Evolutionary conservation across 1,139 yeast genomes (phyloP), one percentile per base, ranked within the genome.

Genomic region (Debaryomyces subglobosus): DNA sequence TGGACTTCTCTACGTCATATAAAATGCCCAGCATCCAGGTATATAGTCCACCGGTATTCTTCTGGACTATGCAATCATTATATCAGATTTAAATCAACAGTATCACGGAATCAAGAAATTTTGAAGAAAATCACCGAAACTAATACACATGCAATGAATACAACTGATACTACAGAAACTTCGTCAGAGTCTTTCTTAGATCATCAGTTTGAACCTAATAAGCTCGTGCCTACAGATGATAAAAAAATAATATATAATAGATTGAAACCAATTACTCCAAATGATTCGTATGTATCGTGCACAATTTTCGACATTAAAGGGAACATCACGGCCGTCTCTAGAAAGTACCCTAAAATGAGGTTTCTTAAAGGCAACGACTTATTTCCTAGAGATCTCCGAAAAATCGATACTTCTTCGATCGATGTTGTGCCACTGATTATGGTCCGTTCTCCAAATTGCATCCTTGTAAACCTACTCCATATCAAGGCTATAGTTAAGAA

Each of bases 361-460:
- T 81, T 95, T 49, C 72, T 95, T 13, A 78, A 83, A 50, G 85
- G 87, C 52, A 90, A 89, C 60, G 88, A 88, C 30, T 68, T 90
- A 36, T 78, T 85, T 43, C 96, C 97, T 0, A 77, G 97, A 55
- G 97, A 90, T 64, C 71, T 90, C 46, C 71, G 97, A 4, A 90
- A 89, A 59, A 86, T 95, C 48, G 99, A 94, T 67, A 86, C 96
- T 6, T 89, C 96, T 0, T 79, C 89, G 24, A 85, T 89, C 52
- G 96, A 91, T 64, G 88, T 94, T 32, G 94, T 90, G 8, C 99
- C 99, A 0, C 83, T 94, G 29, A 85, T 94, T 37, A 77, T 89
- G 62, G 86, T 91, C 13, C 81, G 97, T 46, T 81, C 86, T 29
- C 70, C 74, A 5, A 81, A 84, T 58, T 86, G 96, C 35, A 88